A percentile compares a stretch with the other conserved stretches of the same genome.
Conservation (phyloP, 1,284 basidiomycete species). For the Ustilago vetiveriae region DNA sequence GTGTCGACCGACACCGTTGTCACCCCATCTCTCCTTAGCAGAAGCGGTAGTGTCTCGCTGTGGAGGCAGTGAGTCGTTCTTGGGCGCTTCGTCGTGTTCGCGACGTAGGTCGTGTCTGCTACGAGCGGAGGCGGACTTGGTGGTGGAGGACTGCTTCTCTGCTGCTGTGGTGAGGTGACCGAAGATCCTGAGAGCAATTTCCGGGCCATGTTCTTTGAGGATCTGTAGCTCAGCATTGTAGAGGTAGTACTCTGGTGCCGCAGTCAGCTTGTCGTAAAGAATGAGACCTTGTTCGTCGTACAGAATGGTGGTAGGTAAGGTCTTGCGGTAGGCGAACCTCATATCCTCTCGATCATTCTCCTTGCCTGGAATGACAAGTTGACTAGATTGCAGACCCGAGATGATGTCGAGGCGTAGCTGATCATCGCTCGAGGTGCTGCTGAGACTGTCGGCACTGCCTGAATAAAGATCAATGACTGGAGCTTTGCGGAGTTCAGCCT, state of each 20-base stretch:
- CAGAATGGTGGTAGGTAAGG: conserved; percentile 83
- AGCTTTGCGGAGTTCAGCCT: conserved; percentile 13
- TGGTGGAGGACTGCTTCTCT: conserved; percentile 13
- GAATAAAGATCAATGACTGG: conserved; percentile 57
- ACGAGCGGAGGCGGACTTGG: not conserved
- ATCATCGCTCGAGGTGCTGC: conserved; percentile 36
- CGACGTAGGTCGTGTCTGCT: conserved; percentile 54
- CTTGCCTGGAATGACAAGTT: conserved; percentile 50
- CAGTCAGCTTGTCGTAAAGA: conserved; percentile 74
- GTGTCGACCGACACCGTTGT: conserved; percentile 77
- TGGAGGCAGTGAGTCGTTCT: conserved; percentile 25
- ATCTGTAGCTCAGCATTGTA: conserved; percentile 74
- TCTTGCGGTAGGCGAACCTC: conserved; percentile 57
- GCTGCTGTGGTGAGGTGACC: conserved; percentile 68
- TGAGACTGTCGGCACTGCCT: conserved; percentile 41
- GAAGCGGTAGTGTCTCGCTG: conserved; percentile 11
- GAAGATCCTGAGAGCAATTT: conserved; percentile 68
- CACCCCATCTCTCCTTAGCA: conserved; percentile 69
- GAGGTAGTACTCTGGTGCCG: conserved; percentile 82
- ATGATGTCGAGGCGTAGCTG: conserved; percentile 50
- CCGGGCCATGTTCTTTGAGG: conserved; percentile 69
- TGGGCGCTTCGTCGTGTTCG: conserved; percentile 59
- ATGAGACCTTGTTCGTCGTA: conserved; percentile 85
- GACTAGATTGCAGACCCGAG: conserved; percentile 40
- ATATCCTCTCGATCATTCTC: conserved; percentile 38